phyloP scores from a whole-genome alignment of 805 yeast species.

The Komagataella pseudopastoris region DNA sequence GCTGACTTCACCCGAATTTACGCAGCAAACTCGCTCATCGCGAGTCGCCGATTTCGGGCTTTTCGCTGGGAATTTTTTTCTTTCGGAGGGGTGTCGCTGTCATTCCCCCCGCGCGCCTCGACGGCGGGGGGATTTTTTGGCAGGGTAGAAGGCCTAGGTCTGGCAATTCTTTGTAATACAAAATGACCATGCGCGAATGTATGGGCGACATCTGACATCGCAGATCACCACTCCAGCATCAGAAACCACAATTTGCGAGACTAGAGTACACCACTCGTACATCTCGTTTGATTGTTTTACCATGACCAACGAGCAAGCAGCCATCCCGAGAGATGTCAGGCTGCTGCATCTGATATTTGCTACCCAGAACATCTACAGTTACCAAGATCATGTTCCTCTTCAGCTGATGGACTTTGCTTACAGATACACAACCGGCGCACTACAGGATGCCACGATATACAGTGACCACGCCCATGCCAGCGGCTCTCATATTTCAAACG shows the following conservation, averaged over 20 bases:
- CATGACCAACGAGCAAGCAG: conserved; percentile 5
- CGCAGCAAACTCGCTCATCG: not conserved
- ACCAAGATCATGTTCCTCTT: conserved; percentile 91
- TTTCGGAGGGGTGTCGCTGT: too few relatives aligned
- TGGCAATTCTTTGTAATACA: not conserved
- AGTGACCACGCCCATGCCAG: conserved; percentile 60
- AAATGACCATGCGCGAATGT: not conserved
- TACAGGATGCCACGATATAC: conserved; percentile 82
- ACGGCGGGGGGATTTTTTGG: not conserved
- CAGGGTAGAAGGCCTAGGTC: not conserved
- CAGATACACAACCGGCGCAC: conserved; percentile 70
- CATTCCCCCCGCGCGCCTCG: not conserved
- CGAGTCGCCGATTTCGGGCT: not conserved
- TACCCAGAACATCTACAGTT: conserved; percentile 80
- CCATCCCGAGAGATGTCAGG: conserved; percentile 81
- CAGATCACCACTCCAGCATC: not conserved
- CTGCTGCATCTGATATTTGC: conserved; percentile 83
- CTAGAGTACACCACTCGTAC: not conserved
- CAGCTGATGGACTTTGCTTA: conserved; percentile 97
- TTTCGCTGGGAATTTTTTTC: not conserved
- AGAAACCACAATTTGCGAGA: not conserved
- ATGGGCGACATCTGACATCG: not conserved
- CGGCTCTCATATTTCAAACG: conserved; percentile 19
- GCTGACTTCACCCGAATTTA: not conserved
- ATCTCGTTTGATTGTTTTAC: not conserved